Evolutionary conservation across 2,329 filamentous ascomycete species (phyloP).

Genomic region (Drechslerella coelobrocha): DNA sequence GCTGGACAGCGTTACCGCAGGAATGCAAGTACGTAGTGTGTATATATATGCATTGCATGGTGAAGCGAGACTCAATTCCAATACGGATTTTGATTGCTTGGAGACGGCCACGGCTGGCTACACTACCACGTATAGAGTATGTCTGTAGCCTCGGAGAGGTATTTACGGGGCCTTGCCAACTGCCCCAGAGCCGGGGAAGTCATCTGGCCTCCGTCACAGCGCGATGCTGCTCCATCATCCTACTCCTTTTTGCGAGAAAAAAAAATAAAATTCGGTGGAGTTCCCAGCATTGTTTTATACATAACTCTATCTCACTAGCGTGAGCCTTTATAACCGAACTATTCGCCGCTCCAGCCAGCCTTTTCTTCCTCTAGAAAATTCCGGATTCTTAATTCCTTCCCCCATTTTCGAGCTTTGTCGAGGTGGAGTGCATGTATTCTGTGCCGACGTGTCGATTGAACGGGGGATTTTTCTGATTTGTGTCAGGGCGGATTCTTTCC

Average conservation of each 20-base stretch:
- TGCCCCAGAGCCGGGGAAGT: neutral
- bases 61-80: neutral
- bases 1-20: neutral
- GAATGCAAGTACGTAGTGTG: constrained; percentile 2
- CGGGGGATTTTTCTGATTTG: neutral
- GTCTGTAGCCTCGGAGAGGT: no score
- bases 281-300: constrained; percentile 9
- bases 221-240: neutral
- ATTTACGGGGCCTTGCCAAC: no score
- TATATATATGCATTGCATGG: constrained; percentile 3
- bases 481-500: neutral
- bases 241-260: constrained; percentile 3
- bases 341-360: neutral
- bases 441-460: neutral
- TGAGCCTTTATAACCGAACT: neutral
- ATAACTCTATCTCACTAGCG: neutral
- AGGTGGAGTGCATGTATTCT: neutral
- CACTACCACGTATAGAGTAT: no score
- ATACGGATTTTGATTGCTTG: neutral
- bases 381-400: neutral
- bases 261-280: neutral
- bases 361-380: neutral
- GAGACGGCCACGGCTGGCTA: neutral
- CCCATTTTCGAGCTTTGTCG: neutral
- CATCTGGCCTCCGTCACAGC: neutral